Conservation (phyloP, 2,329 filamentous ascomycete species). For the Cladosporium velox region DNA sequence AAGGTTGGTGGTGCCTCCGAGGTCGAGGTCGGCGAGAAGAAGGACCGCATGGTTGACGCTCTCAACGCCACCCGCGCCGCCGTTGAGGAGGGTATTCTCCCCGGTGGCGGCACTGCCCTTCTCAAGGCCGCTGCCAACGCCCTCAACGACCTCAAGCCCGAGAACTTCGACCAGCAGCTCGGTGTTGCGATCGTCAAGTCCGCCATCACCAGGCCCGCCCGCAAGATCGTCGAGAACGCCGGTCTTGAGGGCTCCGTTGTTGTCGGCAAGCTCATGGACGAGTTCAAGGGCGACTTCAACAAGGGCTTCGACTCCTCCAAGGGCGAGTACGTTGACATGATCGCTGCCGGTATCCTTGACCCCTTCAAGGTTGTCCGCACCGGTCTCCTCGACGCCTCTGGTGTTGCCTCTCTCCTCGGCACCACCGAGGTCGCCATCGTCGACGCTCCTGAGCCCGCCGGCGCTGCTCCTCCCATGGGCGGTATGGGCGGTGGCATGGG, state of each 20-base stretch:
- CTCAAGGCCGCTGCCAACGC: constrained; percentile 95
- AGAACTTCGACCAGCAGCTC: constrained; percentile 99
- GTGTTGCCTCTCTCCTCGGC: constrained; percentile 93
- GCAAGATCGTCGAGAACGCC: constrained; percentile 96
- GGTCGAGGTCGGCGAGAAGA: constrained; percentile 99
- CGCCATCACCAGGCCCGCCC: constrained; percentile 92
- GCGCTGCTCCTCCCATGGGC: constrained; percentile 45
- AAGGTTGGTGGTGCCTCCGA: constrained; percentile 97
- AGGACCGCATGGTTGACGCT: constrained; percentile 98
- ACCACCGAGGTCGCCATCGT: constrained; percentile 98
- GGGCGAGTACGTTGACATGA: constrained; percentile 99
- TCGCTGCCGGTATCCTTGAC: constrained; percentile 92
- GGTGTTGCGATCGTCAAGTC: constrained; percentile 97
- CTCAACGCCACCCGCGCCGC: constrained; percentile 97
- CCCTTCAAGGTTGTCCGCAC: constrained; percentile 99
- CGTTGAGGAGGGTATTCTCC: constrained; percentile 98
- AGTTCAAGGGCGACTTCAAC: constrained; percentile 92
- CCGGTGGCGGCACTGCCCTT: constrained; percentile 95
- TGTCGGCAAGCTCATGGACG: constrained; percentile 96
- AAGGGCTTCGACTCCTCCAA: constrained; percentile 95
- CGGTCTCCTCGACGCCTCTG: constrained; percentile 88
- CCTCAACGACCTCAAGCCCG: constrained; percentile 75
- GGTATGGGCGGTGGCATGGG: constrained; percentile 56
- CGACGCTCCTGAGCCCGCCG: constrained; percentile 93
- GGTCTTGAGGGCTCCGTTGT: constrained; percentile 94